Evolutionary conservation across 805 yeast species (phyloP).

Genomic region (Nakazawaea ishiwadae): DNA sequence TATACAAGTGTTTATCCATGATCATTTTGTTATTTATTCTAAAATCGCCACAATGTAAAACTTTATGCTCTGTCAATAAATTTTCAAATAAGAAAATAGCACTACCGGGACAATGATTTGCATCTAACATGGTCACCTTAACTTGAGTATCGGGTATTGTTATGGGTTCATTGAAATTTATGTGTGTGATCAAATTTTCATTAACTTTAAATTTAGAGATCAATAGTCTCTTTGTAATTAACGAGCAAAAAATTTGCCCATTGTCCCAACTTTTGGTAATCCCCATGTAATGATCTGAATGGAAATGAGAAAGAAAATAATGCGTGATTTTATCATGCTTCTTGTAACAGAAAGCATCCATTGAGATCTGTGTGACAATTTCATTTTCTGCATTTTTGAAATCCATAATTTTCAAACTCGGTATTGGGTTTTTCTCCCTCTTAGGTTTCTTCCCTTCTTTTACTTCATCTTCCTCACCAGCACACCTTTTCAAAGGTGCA

Average conservation of each 20-base stretch:
- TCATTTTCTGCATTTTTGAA: conserved; percentile 27
- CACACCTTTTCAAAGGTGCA: conserved; percentile 7
- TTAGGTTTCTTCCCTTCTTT: conserved; percentile 16
- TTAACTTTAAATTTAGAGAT: conserved; percentile 50
- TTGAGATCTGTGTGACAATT: conserved; percentile 35
- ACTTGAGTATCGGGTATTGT: conserved; percentile 36
- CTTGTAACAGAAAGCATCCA: conserved; percentile 61
- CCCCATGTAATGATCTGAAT: conserved; percentile 93
- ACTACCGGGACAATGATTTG: conserved; percentile 98
- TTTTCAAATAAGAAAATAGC: conserved; percentile 69
- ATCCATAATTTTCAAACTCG: conserved; percentile 46
- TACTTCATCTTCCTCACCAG: conserved; percentile 4
- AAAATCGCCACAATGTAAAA: conserved; percentile 92
- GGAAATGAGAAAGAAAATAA: conserved; percentile 79
- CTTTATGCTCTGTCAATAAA: conserved; percentile 23
- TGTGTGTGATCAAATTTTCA: conserved; percentile 31
- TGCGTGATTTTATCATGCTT: conserved; percentile 39
- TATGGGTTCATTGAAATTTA: conserved; percentile 38
- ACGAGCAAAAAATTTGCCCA: conserved; percentile 70
- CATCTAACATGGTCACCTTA: conserved; percentile 64
- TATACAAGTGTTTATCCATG: conserved; percentile 26
- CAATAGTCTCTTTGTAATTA: conserved; percentile 59
- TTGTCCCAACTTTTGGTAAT: conserved; percentile 70
- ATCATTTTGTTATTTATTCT: conserved; percentile 59
- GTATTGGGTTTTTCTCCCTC: conserved; percentile 35